Percentiles rank a stretch among this genome's conserved stretches.
These are phyloP conservation scores for Cyberlindnera subsufficiens DNA, from an alignment of 805 yeast genomes.

Conservation along the genomic window DNA sequence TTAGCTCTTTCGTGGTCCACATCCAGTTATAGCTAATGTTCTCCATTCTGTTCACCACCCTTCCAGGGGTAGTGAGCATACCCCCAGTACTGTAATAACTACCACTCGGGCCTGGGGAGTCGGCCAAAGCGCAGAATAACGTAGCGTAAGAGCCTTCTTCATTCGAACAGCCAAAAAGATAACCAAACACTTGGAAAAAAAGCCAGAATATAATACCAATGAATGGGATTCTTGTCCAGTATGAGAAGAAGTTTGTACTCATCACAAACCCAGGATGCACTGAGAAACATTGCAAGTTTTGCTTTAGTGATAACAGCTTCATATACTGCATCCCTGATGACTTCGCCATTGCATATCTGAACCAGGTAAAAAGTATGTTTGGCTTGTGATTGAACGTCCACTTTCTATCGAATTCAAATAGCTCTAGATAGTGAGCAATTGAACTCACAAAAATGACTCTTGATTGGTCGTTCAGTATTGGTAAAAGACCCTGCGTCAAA, in stretches of 20 bases:
- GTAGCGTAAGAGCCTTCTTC: slow-evolving; percentile 70
- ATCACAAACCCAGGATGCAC: slow-evolving; percentile 87
- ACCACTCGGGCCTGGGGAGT: slow-evolving; percentile 53
- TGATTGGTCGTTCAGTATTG: slow-evolving; percentile 29
- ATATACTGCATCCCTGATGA: slow-evolving; percentile 72
- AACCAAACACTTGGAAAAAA: slow-evolving; percentile 62
- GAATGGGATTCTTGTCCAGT: slow-evolving; percentile 73
- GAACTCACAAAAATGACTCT: slow-evolving; percentile 45
- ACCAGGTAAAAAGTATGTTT: slow-evolving; percentile 65
- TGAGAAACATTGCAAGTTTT: slow-evolving; percentile 53
- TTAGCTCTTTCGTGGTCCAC: slow-evolving; percentile 64
- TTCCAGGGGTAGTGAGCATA: slow-evolving; percentile 46
- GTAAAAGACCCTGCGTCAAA: slow-evolving; percentile 54
- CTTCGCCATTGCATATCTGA: slow-evolving; percentile 73
- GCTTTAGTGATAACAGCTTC: slow-evolving; percentile 54
- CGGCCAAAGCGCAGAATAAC: slow-evolving; percentile 54
- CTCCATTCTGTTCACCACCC: slow-evolving; percentile 49
- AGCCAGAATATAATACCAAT: slow-evolving; percentile 75
- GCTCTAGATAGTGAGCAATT: slow-evolving; percentile 50
- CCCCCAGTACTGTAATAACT: slow-evolving; percentile 63
- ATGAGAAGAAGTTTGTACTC: slow-evolving; percentile 69
- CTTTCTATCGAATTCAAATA: slow-evolving; percentile 34
- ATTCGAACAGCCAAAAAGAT: slow-evolving; percentile 60
- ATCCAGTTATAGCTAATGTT: slow-evolving; percentile 70
- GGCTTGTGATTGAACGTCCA: slow-evolving; percentile 54